Base-by-base conservation (phyloP, 139 green algal species). In the Tetraselmis striata region DNA sequence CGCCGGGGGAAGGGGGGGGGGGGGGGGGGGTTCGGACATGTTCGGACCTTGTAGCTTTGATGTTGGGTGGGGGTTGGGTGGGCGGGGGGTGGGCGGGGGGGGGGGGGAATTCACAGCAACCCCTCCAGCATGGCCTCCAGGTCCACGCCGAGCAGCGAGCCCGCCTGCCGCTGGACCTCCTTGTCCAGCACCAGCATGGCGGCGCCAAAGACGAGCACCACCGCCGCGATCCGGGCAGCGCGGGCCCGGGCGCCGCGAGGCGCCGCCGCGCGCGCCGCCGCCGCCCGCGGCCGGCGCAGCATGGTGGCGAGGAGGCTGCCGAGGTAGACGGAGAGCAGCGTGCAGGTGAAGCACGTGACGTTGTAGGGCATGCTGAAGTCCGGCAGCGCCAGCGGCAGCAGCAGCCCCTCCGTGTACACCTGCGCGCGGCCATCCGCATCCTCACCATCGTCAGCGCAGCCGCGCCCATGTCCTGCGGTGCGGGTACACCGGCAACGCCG, bases 291-390 rank as follows among this genome's bases (percentile, higher is more conserved):
- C 22, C 79, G 82, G 75, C 75, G 59, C 24, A 92, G 78, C 45
- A 96, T 67, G 45, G 84, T 27, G 77, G 91, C 93, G 0, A 95
- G 59, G 1, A 88, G 30, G 1, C 87, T 83, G 0, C 94, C 92
- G 18, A 97, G 82, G 45, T 91, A 92, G 0, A 98, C 84, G 0
- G 95, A 91, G 25, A 98, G 77, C 29, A 97, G 80, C 1, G 95
- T 98, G 75, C 82, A 92, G 1, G 93, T 95, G 29, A 99, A 88
- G 81, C 94, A 97, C 45, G 92, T 90, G 27, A 98, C 95, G 80
- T 98, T 98, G 89, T 98, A 99, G 1, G 94, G 92, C 96, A 99
- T 99, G 80, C 87, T 94, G 85, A 98, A 93, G 89, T 99, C 96
- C 0, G 96, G 94, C 22, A 91, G 90, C 0, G 96, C 88, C n/a